phyloP scores from a whole-genome alignment of 345 rosid species.

The Citrus glauca region DNA sequence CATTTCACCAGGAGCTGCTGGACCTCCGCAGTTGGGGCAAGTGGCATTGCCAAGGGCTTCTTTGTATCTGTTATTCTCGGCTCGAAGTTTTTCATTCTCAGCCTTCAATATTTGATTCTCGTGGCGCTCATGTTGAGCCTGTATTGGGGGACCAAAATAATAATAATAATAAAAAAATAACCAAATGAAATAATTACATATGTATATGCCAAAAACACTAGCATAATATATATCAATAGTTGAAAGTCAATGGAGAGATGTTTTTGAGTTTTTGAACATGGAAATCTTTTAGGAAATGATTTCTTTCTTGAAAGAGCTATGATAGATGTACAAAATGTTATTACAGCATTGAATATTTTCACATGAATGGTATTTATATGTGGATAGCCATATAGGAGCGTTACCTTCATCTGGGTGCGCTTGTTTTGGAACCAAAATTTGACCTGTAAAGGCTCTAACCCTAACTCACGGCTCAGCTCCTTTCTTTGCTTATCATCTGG shows the following conservation, averaged over 20 bases:
- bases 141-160: background rate
- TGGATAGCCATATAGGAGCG: background rate
- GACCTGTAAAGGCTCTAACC: conserved; percentile 79
- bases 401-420: conserved; percentile 97
- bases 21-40: conserved; percentile 92
- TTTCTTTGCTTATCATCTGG: conserved; percentile 98
- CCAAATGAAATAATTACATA: no score
- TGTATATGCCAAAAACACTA: background rate
- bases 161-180: no score
- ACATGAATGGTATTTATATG: no score
- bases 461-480: conserved; percentile 72
- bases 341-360: background rate
- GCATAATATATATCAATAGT: background rate
- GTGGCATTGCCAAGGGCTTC: conserved; percentile 71
- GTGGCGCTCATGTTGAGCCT: conserved; percentile 89
- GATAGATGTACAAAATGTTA: background rate
- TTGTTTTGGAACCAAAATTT: conserved; percentile 99
- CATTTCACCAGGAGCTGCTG: conserved; percentile 86
- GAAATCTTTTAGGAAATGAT: background rate
- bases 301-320: background rate
- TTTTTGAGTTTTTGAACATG: background rate
- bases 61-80: conserved; percentile 72
- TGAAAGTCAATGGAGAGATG: background rate
- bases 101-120: conserved; percentile 76
- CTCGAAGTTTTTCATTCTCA: conserved; percentile 84